Percentiles rank a stretch among this genome's conserved stretches.
These are phyloP conservation scores for Tephrocybe rancida DNA, from an alignment of 768 basidiomycete species.

Conservation along the genomic window DNA sequence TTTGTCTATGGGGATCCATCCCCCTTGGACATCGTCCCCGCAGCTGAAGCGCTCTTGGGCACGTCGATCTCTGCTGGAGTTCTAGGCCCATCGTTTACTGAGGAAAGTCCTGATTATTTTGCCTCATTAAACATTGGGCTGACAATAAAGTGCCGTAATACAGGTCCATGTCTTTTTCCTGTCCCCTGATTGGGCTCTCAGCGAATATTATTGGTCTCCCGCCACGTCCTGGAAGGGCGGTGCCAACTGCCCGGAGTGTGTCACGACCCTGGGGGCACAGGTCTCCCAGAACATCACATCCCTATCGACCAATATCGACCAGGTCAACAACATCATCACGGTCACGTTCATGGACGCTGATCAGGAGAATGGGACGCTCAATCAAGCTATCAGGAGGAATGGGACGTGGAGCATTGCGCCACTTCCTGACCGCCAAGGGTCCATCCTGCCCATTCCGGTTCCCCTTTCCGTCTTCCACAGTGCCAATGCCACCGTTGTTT, in stretches of 20 bases:
- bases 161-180: slow-evolving; percentile 1
- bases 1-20: not conserved
- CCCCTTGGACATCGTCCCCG: not conserved
- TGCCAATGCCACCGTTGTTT: too few relatives aligned
- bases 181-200: not conserved
- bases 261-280: not conserved
- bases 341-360: not conserved
- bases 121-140: too few relatives aligned
- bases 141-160: not conserved
- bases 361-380: not conserved
- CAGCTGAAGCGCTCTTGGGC: too few relatives aligned
- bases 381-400: not conserved
- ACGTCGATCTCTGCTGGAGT: too few relatives aligned
- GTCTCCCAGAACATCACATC: not conserved
- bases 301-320: not conserved
- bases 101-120: too few relatives aligned
- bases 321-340: not conserved
- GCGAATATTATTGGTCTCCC: slow-evolving; percentile 2
- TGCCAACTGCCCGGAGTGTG: not conserved
- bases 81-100: too few relatives aligned
- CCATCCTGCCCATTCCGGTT: too few relatives aligned
- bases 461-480: too few relatives aligned
- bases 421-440: not conserved
- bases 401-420: not conserved
- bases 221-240: slow-evolving; percentile 4